Evolutionary conservation across 2,329 filamentous ascomycete species (phyloP).

Genomic region (Fusarium miscanthi): DNA sequence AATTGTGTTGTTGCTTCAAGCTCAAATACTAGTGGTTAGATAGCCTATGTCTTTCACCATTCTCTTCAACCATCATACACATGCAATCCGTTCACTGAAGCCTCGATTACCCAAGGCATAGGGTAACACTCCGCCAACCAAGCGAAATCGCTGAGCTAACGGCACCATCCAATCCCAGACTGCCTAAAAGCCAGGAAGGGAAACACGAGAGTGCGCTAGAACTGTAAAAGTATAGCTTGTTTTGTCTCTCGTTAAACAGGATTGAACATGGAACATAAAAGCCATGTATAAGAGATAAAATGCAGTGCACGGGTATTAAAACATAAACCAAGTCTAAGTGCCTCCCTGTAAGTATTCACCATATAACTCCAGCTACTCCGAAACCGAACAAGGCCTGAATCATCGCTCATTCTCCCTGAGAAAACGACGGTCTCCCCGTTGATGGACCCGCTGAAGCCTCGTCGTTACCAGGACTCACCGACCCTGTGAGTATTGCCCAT

Average conservation of each 20-base stretch:
- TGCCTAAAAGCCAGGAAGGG: conserved; percentile 4
- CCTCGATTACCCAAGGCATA: neutral
- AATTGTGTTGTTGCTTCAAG: fast-evolving
- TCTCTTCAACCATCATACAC: too few species aligned
- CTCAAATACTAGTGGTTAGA: too few species aligned
- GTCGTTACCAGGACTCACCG: conserved; percentile 2
- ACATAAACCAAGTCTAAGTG: neutral
- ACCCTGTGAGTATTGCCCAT: conserved; percentile 14
- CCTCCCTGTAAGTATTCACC: neutral
- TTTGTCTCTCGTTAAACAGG: neutral
- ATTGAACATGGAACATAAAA: neutral
- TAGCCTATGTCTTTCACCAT: too few species aligned
- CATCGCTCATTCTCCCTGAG: neutral
- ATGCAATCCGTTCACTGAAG: neutral
- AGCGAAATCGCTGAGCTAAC: neutral
- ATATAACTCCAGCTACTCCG: neutral
- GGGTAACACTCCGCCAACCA: neutral
- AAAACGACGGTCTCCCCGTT: neutral
- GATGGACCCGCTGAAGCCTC: neutral
- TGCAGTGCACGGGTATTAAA: neutral
- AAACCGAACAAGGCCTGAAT: neutral
- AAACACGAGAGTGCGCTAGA: conserved; percentile 10
- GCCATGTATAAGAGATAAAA: neutral
- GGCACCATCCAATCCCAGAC: conserved; percentile 12
- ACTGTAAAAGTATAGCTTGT: conserved; percentile 8